Evolutionary conservation across 176 grass and related monocot species (phyloP).

Genomic region (Rhynchospora pubera): DNA sequence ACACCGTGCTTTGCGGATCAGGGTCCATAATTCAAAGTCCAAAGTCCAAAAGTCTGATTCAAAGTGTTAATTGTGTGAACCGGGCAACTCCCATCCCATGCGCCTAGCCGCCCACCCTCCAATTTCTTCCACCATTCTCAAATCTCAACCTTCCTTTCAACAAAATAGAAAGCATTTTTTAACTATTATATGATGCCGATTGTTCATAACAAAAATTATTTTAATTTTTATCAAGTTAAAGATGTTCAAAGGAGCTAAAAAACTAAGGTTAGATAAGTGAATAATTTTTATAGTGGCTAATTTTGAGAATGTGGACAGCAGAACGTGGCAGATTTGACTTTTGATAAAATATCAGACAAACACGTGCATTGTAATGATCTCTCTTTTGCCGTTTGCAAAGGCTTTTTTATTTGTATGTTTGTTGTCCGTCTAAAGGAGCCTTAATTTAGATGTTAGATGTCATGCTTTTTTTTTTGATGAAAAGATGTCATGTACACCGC

Average conservation of each 20-base stretch:
- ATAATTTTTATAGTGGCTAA: neutral
- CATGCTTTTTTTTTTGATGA: too few species aligned
- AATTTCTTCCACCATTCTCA: too few species aligned
- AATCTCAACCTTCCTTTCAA: neutral
- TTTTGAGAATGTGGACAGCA: neutral
- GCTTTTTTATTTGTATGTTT: neutral
- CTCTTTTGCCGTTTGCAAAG: too few species aligned
- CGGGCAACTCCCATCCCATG: neutral
- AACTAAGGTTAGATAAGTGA: neutral
- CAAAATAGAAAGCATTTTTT: neutral
- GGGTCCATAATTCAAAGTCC: neutral
- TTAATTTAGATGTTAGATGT: too few species aligned
- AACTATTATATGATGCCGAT: too few species aligned
- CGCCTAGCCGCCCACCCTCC: neutral
- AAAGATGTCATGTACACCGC: too few species aligned
- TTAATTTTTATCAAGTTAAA: neutral
- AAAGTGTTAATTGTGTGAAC: too few species aligned
- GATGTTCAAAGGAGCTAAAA: neutral
- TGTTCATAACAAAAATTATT: too few species aligned
- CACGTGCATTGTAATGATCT: too few species aligned
- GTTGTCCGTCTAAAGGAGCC: too few species aligned
- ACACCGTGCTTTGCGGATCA: constrained; percentile 10
- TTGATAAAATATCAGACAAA: too few species aligned
- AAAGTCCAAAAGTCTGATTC: too few species aligned
- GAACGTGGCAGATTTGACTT: neutral